Conservation (phyloP, 768 basidiomycete species). For the Neoboletus brunneissimus region DNA sequence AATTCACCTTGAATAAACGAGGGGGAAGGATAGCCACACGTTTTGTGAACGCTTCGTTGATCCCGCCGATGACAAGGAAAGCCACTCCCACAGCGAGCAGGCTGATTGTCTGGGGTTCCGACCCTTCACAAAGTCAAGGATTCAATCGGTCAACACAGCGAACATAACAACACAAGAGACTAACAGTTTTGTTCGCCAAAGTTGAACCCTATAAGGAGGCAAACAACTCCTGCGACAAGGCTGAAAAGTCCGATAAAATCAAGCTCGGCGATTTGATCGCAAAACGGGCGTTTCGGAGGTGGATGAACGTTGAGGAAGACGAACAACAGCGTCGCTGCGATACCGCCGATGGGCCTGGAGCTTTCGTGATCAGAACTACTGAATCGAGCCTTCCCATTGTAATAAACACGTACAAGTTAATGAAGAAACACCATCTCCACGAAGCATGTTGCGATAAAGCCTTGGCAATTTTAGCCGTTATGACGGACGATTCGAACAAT, state of each 20-base stretch:
- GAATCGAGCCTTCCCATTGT: not conserved
- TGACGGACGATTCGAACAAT: not conserved
- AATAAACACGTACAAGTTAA: constrained; percentile 54
- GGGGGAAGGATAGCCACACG: constrained; percentile 72
- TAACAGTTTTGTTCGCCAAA: constrained; percentile 62
- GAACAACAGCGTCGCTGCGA: constrained; percentile 58
- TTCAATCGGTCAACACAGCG: not conserved
- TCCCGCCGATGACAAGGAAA: constrained; percentile 45
- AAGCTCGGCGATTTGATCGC: constrained; percentile 57
- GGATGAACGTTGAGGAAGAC: constrained; percentile 77
- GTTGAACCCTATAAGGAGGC: constrained; percentile 69
- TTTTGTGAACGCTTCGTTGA: constrained; percentile 61
- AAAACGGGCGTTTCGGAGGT: constrained; percentile 54
- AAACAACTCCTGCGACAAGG: constrained; percentile 63
- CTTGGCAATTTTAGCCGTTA: constrained; percentile 30
- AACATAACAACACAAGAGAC: constrained; percentile 21
- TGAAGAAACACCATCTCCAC: constrained; percentile 83
- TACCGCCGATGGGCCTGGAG: constrained; percentile 64
- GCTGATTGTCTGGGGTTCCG: constrained; percentile 51
- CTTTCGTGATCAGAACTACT: not conserved
- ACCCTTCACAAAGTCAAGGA: constrained; percentile 41
- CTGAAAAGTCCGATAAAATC: constrained; percentile 67
- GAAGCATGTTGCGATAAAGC: constrained; percentile 68
- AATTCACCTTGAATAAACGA: constrained; percentile 61
- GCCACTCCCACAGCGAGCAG: constrained; percentile 53